Percentiles rank a stretch among this genome's conserved stretches.
Evolutionary conservation across 1,284 basidiomycete species (phyloP).

Genomic region (Austroboletus novae-zelandiae): DNA sequence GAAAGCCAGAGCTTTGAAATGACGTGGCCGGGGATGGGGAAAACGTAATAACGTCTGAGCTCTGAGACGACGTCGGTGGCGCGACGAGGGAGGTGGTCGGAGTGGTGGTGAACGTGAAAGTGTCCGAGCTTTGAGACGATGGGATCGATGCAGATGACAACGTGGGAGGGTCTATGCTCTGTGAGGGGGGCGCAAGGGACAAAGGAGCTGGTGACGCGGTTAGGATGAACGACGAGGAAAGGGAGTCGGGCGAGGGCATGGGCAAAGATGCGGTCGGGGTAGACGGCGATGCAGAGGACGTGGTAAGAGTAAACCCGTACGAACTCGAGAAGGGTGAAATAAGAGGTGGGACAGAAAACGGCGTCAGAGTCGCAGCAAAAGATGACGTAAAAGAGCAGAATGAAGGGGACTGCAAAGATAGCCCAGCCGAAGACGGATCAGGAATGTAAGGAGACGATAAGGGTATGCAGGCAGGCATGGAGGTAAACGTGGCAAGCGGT

Average conservation of each 20-base stretch:
- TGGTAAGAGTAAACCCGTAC: not conserved
- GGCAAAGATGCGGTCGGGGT: not conserved
- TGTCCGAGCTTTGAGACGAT: conserved; percentile 10
- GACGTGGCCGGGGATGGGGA: not conserved
- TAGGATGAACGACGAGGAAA: not conserved
- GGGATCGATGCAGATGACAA: not conserved
- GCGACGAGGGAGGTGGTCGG: not conserved
- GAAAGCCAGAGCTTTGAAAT: conserved; percentile 6
- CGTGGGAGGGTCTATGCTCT: not conserved
- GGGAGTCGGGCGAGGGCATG: not conserved
- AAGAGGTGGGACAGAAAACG: not conserved
- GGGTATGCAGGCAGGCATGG: not conserved
- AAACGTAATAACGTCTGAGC: conserved; percentile 2
- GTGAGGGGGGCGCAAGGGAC: not conserved
- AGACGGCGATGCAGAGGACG: not conserved
- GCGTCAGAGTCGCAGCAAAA: not conserved
- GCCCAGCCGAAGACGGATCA: conserved; percentile 1
- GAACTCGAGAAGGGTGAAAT: not conserved
- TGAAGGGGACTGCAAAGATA: not conserved
- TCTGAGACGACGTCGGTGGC: conserved; percentile 2
- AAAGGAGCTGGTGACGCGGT: conserved; percentile 1
- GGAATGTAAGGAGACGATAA: not conserved
- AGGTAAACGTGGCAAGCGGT: not conserved
- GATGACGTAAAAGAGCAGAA: conserved; percentile 1
- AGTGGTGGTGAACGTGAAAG: not conserved